Evolutionary conservation across 2,329 filamentous ascomycete species (phyloP).

Genomic region (Apiospora hydei): DNA sequence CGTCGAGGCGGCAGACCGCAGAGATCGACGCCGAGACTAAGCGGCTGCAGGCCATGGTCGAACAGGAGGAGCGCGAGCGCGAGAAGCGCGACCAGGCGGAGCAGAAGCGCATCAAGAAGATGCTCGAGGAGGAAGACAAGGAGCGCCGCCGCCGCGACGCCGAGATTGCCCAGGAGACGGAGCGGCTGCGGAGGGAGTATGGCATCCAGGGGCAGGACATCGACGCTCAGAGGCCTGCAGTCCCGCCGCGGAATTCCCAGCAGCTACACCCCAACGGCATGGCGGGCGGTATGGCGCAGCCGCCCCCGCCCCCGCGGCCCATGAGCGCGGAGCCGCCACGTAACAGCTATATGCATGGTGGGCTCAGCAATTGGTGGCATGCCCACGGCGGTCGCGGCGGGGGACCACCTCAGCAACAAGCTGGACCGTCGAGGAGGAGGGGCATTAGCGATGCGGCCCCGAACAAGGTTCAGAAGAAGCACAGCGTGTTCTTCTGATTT

Average conservation of each 20-base stretch:
- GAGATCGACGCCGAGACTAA: constrained; percentile 79
- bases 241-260: constrained; percentile 42
- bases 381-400: constrained; percentile 29
- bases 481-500: constrained; percentile 53
- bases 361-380: constrained; percentile 42
- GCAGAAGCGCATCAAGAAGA: constrained; percentile 66
- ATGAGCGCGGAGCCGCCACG: constrained; percentile 53
- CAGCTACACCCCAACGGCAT: constrained; percentile 39
- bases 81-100: constrained; percentile 63
- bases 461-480: constrained; percentile 56
- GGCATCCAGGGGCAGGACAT: constrained; percentile 61
- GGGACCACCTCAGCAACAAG: constrained; percentile 48
- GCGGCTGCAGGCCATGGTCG: constrained; percentile 66
- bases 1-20: constrained; percentile 30
- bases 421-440: constrained; percentile 49
- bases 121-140: constrained; percentile 71
- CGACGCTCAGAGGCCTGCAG: constrained; percentile 37
- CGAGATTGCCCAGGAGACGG: constrained; percentile 80
- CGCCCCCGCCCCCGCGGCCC: constrained; percentile 53
- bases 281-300: constrained; percentile 20
- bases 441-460: constrained; percentile 43
- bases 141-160: constrained; percentile 63
- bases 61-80: constrained; percentile 62
- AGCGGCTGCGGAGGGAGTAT: constrained; percentile 74
- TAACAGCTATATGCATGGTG: constrained; percentile 25